Conservation (phyloP, 768 basidiomycete species). For the Trametes gibbosa region DNA sequence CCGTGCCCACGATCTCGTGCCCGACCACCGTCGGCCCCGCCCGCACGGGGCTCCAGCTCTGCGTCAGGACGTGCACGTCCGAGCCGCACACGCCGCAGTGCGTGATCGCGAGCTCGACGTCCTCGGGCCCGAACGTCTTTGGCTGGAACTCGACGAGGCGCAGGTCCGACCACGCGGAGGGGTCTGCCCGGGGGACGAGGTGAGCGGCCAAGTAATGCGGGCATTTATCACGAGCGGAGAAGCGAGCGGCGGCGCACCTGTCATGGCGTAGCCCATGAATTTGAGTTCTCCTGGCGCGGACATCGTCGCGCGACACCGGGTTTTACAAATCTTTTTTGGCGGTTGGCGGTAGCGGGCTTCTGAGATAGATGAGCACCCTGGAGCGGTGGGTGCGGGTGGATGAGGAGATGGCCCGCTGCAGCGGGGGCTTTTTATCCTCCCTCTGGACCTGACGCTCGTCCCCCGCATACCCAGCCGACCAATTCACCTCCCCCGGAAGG, state of each 20-base stretch:
- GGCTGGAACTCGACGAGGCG: conserved; percentile 48
- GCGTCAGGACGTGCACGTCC: conserved; percentile 46
- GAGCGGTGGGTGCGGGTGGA: background rate
- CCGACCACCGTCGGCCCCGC: conserved; percentile 28
- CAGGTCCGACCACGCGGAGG: conserved; percentile 37
- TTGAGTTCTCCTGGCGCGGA: background rate
- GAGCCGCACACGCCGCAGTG: conserved; percentile 51
- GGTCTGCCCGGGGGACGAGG: conserved; percentile 12
- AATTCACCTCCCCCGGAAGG: background rate
- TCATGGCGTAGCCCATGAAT: conserved; percentile 31
- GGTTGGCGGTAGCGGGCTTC: background rate
- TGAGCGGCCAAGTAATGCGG: background rate
- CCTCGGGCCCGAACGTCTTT: conserved; percentile 49
- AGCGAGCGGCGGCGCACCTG: conserved; percentile 9
- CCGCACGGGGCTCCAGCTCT: conserved; percentile 34
- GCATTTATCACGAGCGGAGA: background rate
- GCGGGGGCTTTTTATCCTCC: background rate
- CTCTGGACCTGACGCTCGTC: background rate
- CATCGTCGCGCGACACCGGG: conserved; percentile 1
- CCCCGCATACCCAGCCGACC: background rate
- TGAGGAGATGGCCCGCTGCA: background rate
- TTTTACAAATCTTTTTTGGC: background rate
- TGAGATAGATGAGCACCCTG: background rate
- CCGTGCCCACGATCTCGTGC: conserved; percentile 57
- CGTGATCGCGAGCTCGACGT: conserved; percentile 54